phyloP scores from a whole-genome alignment of 345 rosid genomes.

The Arabis alpina region DNA sequence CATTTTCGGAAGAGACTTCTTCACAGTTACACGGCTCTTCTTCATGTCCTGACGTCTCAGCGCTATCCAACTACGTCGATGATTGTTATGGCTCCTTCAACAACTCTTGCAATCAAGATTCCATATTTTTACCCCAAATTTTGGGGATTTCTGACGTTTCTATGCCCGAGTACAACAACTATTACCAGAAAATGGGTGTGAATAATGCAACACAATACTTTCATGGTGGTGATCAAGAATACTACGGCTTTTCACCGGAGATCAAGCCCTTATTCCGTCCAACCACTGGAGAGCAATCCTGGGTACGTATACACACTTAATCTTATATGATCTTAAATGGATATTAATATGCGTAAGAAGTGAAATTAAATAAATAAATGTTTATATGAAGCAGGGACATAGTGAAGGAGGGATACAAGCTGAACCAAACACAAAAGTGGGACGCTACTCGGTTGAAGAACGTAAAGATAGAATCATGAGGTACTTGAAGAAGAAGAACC shows the following conservation, averaged over 20 bases:
- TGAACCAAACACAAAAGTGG: constrained; percentile 58
- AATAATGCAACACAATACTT: constrained; percentile 43
- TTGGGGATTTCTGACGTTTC: constrained; percentile 48
- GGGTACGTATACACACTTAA: constrained; percentile 41
- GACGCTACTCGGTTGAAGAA: constrained; percentile 79
- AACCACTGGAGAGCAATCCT: constrained; percentile 43
- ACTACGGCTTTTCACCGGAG: constrained; percentile 49
- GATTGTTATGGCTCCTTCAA: constrained; percentile 31
- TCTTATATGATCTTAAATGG: neutral
- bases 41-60: constrained; percentile 35
- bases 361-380: neutral
- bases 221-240: constrained; percentile 56
- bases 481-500: constrained; percentile 88
- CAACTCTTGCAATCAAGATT: constrained; percentile 24
- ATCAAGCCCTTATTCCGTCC: constrained; percentile 51
- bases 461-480: constrained; percentile 86
- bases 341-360: neutral
- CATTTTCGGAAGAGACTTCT: constrained; percentile 48
- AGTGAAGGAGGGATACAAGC: constrained; percentile 48
- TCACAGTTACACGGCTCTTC: constrained; percentile 40
- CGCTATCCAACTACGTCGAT: constrained; percentile 33
- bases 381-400: constrained; percentile 45
- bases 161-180: constrained; percentile 45
- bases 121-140: constrained; percentile 32
- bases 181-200: constrained; percentile 28